These are phyloP conservation scores for Claviceps sp. DNA, from an alignment of 2,329 filamentous ascomycete species.

Conservation along the genomic window DNA sequence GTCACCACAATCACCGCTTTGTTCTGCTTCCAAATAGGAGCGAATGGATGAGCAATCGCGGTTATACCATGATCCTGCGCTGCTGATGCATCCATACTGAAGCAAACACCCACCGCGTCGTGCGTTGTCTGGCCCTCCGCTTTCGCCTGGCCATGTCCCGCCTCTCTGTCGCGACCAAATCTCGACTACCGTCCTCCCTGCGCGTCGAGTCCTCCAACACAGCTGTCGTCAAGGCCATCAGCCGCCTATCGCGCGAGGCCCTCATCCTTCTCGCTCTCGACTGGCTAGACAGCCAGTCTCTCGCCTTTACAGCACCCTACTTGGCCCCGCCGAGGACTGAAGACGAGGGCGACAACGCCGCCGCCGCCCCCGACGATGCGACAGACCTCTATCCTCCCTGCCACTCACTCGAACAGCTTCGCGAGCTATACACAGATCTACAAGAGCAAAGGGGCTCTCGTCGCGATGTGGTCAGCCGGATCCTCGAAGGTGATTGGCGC, in stretches of 20 bases:
- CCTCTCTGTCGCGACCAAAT: slow-evolving; percentile 56
- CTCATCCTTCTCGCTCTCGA: slow-evolving; percentile 59
- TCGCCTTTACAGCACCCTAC: slow-evolving; percentile 34
- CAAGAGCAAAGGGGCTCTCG: slow-evolving; percentile 46
- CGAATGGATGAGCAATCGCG: background rate
- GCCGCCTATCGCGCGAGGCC: slow-evolving; percentile 56
- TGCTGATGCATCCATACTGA: background rate
- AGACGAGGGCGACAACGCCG: slow-evolving; percentile 24
- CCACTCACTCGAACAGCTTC: slow-evolving; percentile 50
- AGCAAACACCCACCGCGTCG: background rate
- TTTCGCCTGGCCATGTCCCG: slow-evolving; percentile 28
- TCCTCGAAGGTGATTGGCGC: slow-evolving; percentile 56
- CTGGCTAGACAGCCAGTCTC: slow-evolving; percentile 61
- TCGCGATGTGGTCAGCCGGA: slow-evolving; percentile 48
- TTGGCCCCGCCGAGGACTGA: slow-evolving; percentile 13
- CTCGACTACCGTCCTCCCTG: slow-evolving; percentile 56
- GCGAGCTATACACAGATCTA: slow-evolving; percentile 48
- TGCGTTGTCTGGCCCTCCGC: background rate
- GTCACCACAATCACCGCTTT: background rate
- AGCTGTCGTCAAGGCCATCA: slow-evolving; percentile 51
- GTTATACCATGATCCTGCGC: background rate
- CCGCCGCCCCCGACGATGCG: slow-evolving; percentile 37
- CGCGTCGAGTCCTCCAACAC: slow-evolving; percentile 53
- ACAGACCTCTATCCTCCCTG: slow-evolving; percentile 58
- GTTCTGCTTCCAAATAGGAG: background rate